Percentiles rank a stretch among this genome's conserved stretches.
Evolutionary conservation across 306 rosid species (phyloP).

Genomic region (Rosa persica): DNA sequence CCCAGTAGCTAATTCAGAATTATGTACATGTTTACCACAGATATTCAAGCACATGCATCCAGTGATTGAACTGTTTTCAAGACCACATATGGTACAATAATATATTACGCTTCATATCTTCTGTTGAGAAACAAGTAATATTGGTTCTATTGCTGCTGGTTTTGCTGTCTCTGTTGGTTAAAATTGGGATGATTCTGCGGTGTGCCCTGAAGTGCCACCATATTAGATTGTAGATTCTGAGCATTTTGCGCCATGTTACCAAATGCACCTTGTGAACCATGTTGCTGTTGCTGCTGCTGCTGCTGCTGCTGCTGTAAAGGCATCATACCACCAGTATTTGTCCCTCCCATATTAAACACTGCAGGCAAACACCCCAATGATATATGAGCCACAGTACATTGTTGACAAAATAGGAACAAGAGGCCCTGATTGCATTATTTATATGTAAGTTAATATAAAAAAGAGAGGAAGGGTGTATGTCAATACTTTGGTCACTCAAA

Average conservation of each 20-base stretch:
- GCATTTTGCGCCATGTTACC: conserved; percentile 70
- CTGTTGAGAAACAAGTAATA: background rate
- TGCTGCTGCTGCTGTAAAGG: conserved; percentile 64
- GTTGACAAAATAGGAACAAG: background rate
- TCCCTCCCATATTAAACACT: conserved; percentile 85
- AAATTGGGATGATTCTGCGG: conserved; percentile 79
- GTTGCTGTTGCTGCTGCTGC: conserved; percentile 62
- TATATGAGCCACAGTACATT: conserved; percentile 9
- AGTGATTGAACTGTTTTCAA: background rate
- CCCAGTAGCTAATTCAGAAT: background rate
- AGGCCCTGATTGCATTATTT: background rate
- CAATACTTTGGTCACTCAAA: conserved; percentile 81
- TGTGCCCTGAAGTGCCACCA: conserved; percentile 68
- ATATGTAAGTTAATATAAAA: background rate
- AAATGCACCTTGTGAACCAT: conserved; percentile 65
- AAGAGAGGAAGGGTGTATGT: conserved; percentile 8
- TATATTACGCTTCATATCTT: too few relatives aligned
- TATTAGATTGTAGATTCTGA: conserved; percentile 74
- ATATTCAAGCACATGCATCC: background rate
- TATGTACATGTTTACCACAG: background rate
- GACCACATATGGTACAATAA: background rate
- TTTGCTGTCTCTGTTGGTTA: conserved; percentile 87
- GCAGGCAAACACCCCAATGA: conserved; percentile 36
- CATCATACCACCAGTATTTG: conserved; percentile 78
- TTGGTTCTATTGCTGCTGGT: conserved; percentile 55